phyloP scores from a whole-genome alignment of 106 monocot genomes.

The Allium cepa region DNA sequence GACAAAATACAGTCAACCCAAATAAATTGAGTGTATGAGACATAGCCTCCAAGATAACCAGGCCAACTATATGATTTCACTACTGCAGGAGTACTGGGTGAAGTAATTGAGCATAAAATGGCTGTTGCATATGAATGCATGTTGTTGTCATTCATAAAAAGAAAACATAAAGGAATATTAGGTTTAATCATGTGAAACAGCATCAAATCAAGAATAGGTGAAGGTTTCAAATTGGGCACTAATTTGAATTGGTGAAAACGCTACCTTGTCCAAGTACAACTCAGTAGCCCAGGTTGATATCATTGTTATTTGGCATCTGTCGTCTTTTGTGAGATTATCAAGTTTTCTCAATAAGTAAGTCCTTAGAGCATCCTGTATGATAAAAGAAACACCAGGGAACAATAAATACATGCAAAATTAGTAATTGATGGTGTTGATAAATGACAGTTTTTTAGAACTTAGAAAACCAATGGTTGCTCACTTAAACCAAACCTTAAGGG shows the following conservation, averaged over 20 bases:
- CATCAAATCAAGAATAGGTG: neutral
- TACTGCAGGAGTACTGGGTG: neutral
- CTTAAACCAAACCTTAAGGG: no score
- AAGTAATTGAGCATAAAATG: slow-evolving; percentile 4
- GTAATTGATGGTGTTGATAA: no score
- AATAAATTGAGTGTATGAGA: neutral
- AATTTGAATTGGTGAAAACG: neutral
- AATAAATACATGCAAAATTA: no score
- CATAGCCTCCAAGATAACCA: neutral
- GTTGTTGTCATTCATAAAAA: neutral
- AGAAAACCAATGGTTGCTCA: no score
- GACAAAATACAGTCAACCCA: no score
- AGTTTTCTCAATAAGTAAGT: slow-evolving; percentile 84
- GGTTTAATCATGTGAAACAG: neutral
- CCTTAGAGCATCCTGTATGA: slow-evolving; percentile 81
- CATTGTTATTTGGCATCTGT: slow-evolving; percentile 97
- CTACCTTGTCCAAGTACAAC: slow-evolving; percentile 98
- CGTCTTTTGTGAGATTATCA: slow-evolving; percentile 92
- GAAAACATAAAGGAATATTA: neutral
- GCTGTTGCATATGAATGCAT: neutral
- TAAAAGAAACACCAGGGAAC: neutral
- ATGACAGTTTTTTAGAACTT: no score
- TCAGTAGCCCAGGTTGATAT: slow-evolving; percentile 94
- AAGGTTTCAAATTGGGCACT: no score
- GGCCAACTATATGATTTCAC: neutral